Base-by-base conservation (phyloP, 2,329 filamentous ascomycete genomes). In the Trichoderma polysporum region DNA sequence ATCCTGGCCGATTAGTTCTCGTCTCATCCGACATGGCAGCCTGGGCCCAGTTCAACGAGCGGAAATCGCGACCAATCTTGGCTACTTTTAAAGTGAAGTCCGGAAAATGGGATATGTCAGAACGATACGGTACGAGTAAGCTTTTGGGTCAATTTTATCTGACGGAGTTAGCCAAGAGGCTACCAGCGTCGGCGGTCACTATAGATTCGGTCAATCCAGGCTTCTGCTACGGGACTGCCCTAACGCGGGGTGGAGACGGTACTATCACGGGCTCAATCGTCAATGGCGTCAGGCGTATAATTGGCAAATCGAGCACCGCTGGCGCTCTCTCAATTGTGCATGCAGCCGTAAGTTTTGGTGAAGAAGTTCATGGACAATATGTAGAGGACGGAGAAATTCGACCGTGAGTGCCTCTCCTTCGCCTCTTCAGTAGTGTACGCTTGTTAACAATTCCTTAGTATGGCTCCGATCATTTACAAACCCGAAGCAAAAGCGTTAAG, bases 391-490 rank as follows among this genome's bases (percentile, higher is more conserved):
- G 33, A 41, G 47, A 53, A 19, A 62, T 62, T 37, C 47, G 47
- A 41, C 49, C 49, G 59, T 62, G n/a, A 62, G 59, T 17, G 9
- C n/a, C 4, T 19, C 27, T 8, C 13, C 13, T 49, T 35, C 10
- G 4, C 7, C 13, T 17, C 1, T 1, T 2, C 2, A 13, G n/a
- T 22, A 35, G 37, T 15, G 1, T 4, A 33, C 15, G n/a, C n/a
- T n/a, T 22, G 17, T 17, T 56, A 35, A 35, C 41, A 0, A n/a
- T 12, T 7, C n/a, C 1, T 1, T 2, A 60, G 57, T 33, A 31
- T 60, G 57, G 57, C 57, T 1, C 57, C 57, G 4, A 60, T 60
- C n/a, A 60, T 60, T 2, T 60, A 60, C 57, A 49, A 35, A n/a
- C 29, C 57, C 1, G 39, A 60, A 60, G 57, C 39, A 13, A 25